Evolutionary conservation across 768 basidiomycete species (phyloP), one percentile per base, ranked within the genome.

Genomic region (Naganishia kalamii): DNA sequence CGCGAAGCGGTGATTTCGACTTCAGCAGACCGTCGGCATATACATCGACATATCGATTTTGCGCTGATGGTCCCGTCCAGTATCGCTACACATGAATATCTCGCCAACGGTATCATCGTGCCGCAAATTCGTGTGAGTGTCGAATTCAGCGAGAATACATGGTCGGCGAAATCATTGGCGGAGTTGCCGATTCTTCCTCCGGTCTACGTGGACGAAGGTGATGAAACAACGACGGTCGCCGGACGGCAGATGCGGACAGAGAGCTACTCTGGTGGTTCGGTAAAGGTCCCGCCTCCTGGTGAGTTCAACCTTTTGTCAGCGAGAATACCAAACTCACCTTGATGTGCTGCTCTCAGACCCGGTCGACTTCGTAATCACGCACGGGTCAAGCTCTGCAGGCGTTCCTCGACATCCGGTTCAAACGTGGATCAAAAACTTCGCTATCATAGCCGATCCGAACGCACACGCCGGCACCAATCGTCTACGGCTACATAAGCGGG

Each of bases 31-130:
- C 48, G 27, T 3, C 48, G 48, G 15, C 3, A 6, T 4, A 49
- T 49, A 13, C 48, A 49, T 30, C 48, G 48, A 49, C 48, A 49
- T 11, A 49, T 49, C 48, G 48, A 49, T 15, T 49, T 49, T 15
- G 48, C 48, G 2, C 4, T 49, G 23, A 49, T 49, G 48, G 48
- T 49, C 2, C 48, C 48, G 6, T 49, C 48, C 3, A 25, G 32
- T 30, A 29, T 49, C 13, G 27, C 48, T 29, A 49, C 48, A 17
- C 48, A 49, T 30, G 48, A 49, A 29, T 49, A 49, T 30, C 27
- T 49, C 2, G 3, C 10, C 27, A 17, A 27, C 23, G 48, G 19
- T 2, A 49, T 49, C 2, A 49, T 49, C 48, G 13, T 29, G 27
- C 27, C 48, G 4, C 48, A 49, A 17, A 49, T 49, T 30, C 21